Conservation (phyloP, 306 rosid species). For the Castanospermum australe region DNA sequence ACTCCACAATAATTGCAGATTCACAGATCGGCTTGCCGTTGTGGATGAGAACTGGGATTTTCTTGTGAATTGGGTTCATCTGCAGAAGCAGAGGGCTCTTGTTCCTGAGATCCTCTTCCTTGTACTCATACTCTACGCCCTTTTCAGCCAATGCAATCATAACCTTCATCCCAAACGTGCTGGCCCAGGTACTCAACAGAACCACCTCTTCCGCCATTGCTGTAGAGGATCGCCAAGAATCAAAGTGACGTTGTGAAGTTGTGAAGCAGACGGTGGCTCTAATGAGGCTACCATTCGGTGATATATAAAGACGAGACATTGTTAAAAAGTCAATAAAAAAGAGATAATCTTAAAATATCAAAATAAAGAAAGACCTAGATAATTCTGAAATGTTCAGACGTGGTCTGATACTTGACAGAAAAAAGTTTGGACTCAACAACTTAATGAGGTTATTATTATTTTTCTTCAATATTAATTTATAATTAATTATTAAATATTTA, state of each 20-base stretch:
- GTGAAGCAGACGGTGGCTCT: no score
- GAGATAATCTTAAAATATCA: no score
- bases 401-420: no score
- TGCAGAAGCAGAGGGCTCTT: constrained; percentile 40
- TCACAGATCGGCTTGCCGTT: constrained; percentile 39
- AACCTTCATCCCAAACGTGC: constrained; percentile 41
- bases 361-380: no score
- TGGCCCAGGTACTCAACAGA: constrained; percentile 34
- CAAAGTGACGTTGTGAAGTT: background rate
- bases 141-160: constrained; percentile 43
- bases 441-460: no score
- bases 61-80: constrained; percentile 54
- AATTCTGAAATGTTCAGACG: no score
- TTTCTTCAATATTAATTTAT: no score
- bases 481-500: no score
- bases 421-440: no score
- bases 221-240: background rate
- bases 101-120: constrained; percentile 22
- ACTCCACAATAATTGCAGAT: constrained; percentile 34
- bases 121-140: constrained; percentile 36
- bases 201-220: constrained; percentile 39
- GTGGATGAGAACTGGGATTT: constrained; percentile 59
- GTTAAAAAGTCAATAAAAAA: no score
- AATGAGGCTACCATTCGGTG: no score
- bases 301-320: no score